Evolutionary conservation across 345 rosid species (phyloP).

Genomic region (Carallia pectinifolia): DNA sequence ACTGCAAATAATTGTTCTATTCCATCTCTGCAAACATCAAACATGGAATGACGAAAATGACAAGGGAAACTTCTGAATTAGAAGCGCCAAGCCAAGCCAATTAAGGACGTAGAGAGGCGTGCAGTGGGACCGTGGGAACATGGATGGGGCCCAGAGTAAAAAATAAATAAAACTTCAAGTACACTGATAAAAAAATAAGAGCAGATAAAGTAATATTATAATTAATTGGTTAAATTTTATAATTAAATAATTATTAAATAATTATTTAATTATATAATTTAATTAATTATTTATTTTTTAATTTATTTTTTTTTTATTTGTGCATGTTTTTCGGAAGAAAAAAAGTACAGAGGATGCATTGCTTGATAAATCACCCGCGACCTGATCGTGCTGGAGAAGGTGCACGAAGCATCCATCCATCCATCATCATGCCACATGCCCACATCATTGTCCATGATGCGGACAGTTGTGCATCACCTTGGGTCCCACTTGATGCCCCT

Average conservation of each 20-base stretch:
- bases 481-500: neutral
- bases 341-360: neutral
- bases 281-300: too few species aligned
- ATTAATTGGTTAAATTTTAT: too few species aligned
- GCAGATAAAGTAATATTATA: too few species aligned
- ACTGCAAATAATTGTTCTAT: too few species aligned
- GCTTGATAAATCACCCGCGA: conserved; percentile 16
- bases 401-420: neutral
- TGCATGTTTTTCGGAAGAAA: too few species aligned
- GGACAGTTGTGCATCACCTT: neutral
- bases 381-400: conserved; percentile 6
- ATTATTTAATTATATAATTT: too few species aligned
- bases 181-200: too few species aligned
- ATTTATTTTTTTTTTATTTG: too few species aligned
- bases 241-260: too few species aligned
- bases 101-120: neutral
- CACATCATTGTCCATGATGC: conserved; percentile 1
- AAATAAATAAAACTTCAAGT: too few species aligned
- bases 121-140: neutral
- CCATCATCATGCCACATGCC: neutral
- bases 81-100: conserved; percentile 4
- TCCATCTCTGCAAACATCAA: neutral
- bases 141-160: neutral
- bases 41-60: conserved; percentile 13
- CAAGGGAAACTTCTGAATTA: conserved; percentile 25